Conservation (phyloP, 1,139 yeast species). For the Lizanozyma gosingica region DNA sequence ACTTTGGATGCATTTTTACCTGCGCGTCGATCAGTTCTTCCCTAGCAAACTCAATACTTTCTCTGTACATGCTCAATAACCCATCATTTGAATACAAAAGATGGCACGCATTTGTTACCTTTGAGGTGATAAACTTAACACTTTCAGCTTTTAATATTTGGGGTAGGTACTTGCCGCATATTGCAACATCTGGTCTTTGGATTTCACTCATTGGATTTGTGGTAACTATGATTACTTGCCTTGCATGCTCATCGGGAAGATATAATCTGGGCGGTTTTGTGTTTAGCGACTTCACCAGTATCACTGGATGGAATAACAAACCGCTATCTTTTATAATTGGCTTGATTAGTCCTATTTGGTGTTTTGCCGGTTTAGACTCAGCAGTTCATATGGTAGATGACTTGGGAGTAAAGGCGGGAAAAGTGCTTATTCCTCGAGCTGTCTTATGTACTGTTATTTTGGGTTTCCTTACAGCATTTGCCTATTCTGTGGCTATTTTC, state of each 20-base stretch:
- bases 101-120: too few relatives aligned
- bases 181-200: conserved; percentile 28
- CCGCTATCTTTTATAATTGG: conserved; percentile 39
- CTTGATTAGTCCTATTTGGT: conserved; percentile 35
- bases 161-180: too few relatives aligned
- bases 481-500: conserved; percentile 35
- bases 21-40: conserved; percentile 34
- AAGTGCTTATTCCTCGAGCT: conserved; percentile 33
- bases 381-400: conserved; percentile 38
- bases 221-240: conserved; percentile 27
- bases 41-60: conserved; percentile 27
- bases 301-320: conserved; percentile 32
- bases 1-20: conserved; percentile 39
- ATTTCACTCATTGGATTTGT: conserved; percentile 28
- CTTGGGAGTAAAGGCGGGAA: conserved; percentile 40
- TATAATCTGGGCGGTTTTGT: conserved; percentile 30
- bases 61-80: too few relatives aligned
- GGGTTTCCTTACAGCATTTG: conserved; percentile 31
- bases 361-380: conserved; percentile 34
- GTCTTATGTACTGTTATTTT: conserved; percentile 34
- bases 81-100: too few relatives aligned
- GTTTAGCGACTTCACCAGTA: conserved; percentile 26
- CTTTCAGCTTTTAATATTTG: too few relatives aligned
- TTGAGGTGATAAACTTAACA: too few relatives aligned
- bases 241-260: conserved; percentile 27